phyloP scores from a whole-genome alignment of 345 rosid species.

The Tarenaya hassleriana region DNA sequence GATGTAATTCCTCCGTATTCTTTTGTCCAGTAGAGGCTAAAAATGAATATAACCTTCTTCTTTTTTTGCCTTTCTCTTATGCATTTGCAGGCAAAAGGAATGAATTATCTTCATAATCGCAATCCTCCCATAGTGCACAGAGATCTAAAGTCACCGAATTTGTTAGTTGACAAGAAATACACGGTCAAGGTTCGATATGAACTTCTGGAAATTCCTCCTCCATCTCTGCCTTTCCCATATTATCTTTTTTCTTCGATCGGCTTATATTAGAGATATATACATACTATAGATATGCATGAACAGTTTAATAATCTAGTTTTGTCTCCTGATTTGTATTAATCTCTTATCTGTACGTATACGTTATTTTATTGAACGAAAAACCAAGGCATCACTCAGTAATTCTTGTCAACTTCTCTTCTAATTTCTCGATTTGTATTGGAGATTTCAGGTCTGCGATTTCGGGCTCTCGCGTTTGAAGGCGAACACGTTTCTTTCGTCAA shows the following conservation, averaged over 20 bases:
- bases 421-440: constrained; percentile 10
- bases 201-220: background rate
- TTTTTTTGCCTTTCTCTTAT: background rate
- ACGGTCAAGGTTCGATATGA: constrained; percentile 59
- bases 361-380: too few relatives aligned
- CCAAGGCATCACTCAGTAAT: background rate
- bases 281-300: too few relatives aligned
- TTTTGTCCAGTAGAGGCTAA: constrained; percentile 16
- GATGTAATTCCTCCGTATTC: constrained; percentile 3
- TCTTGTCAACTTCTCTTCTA: background rate
- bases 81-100: constrained; percentile 82
- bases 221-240: too few relatives aligned
- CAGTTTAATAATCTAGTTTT: too few relatives aligned
- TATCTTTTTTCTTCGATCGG: too few relatives aligned
- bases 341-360: too few relatives aligned
- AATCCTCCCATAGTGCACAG: constrained; percentile 97
- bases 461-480: constrained; percentile 98
- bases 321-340: too few relatives aligned
- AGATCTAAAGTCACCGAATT: constrained; percentile 96
- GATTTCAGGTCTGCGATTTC: constrained; percentile 86
- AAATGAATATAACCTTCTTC: background rate
- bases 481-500: constrained; percentile 91
- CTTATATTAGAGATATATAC: too few relatives aligned
- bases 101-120: constrained; percentile 95
- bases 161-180: constrained; percentile 92